Percentiles rank a stretch among this genome's conserved stretches.
phyloP scores from a whole-genome alignment of 169 alveolate species.

The Neospora caninum region DNA sequence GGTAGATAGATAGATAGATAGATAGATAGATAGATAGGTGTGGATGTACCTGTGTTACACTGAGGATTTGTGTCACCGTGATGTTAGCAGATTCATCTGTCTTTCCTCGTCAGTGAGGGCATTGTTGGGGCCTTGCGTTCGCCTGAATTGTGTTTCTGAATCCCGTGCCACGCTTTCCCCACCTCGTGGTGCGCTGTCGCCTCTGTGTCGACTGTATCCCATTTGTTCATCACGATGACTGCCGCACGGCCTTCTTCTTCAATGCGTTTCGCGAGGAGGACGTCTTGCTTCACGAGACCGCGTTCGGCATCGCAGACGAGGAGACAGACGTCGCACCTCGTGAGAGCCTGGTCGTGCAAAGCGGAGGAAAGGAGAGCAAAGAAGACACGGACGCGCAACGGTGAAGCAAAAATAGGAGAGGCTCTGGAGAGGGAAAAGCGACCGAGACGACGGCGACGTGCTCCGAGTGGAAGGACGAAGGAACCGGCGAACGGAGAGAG shows the following conservation, averaged over 20 bases:
- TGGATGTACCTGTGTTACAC: not conserved
- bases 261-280: slow-evolving; percentile 10
- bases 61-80: too few relatives aligned
- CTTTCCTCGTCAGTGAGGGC: not conserved
- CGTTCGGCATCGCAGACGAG: slow-evolving; percentile 28
- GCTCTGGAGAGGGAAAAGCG: too few relatives aligned
- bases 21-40: not conserved
- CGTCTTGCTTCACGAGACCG: slow-evolving; percentile 27
- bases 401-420: too few relatives aligned
- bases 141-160: not conserved
- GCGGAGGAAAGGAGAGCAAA: not conserved
- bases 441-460: too few relatives aligned
- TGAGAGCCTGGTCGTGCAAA: slow-evolving; percentile 12
- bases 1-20: not conserved
- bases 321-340: slow-evolving; percentile 45
- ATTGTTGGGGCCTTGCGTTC: not conserved
- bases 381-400: not conserved
- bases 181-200: not conserved
- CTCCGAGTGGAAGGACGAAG: too few relatives aligned
- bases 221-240: slow-evolving; percentile 32
- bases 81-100: too few relatives aligned
- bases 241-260: slow-evolving; percentile 15
- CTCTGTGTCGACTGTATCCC: slow-evolving; percentile 10
- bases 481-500: too few relatives aligned
- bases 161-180: not conserved